Percentiles rank a stretch among this genome's conserved stretches.
Evolutionary conservation across 163 green algal species (phyloP).

Genomic region (Prototheca cutis): DNA sequence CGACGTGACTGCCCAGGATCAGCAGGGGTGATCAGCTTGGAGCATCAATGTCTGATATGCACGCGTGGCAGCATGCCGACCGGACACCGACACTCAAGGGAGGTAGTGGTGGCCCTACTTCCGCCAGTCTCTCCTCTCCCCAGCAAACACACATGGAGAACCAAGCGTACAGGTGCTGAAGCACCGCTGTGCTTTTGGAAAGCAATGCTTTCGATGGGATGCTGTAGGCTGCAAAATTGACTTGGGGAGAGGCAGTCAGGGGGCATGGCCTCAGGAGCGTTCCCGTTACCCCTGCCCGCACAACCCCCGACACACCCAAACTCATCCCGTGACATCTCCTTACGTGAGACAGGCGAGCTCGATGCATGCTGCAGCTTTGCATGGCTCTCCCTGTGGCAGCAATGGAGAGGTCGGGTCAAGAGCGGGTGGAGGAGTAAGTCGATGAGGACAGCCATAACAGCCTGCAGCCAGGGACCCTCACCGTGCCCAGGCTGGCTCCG

Average conservation of each 20-base stretch:
- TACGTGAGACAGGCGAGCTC: constrained; percentile 24
- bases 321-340: not conserved
- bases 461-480: not conserved
- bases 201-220: not conserved
- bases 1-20: not conserved
- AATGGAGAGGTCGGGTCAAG: too few species aligned
- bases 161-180: not conserved
- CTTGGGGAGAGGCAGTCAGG: too few species aligned
- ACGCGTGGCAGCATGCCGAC: not conserved
- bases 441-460: not conserved
- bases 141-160: too few species aligned
- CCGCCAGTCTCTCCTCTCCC: too few species aligned
- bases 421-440: not conserved
- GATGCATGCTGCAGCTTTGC: constrained; percentile 22
- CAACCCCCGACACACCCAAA: constrained; percentile 1
- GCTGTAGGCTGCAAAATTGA: not conserved
- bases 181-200: not conserved
- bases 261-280: too few species aligned
- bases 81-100: too few species aligned
- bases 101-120: too few species aligned
- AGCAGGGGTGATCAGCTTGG: not conserved
- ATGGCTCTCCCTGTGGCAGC: constrained; percentile 26
- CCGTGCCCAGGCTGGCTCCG: constrained; percentile 2
- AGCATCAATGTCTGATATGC: not conserved
- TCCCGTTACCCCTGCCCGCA: not conserved